Base-by-base conservation (phyloP, 1,139 yeast genomes). In the Magnusiomyces ingens region DNA sequence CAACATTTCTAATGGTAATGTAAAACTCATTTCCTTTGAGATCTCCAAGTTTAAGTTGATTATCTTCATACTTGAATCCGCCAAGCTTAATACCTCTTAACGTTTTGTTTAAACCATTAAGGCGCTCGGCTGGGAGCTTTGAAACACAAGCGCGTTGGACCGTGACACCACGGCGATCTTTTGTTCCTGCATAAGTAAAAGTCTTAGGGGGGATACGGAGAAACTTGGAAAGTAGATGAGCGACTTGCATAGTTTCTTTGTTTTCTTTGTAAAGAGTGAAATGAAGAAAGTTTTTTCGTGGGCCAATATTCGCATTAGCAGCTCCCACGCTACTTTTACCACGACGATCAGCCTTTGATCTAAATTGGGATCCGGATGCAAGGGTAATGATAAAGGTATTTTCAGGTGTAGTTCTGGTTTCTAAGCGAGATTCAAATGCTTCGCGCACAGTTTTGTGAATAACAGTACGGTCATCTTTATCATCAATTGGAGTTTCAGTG, bases 181-280 rank as follows among this genome's bases (percentile, higher is more conserved):
- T 93, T 3, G 99, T 94, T 19, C 99, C 99, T 0, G 98, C 95
- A 68, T 84, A 90, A 53, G 86, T 77, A 42, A 93, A 76, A 40
- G 75, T 68, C 61, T 84, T 85, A 6, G 85, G 75, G 17, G 91
- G 93, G 17, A 86, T 71, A 58, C 91, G 78, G 61, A 93, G 74
- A 59, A 87, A 78, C 64, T 85, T 85, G 43, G 93, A 74, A 48
- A 93, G 73, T 38, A 85, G 72, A 32, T 82, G 78, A 0, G 95
- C 94, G 8, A 88, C 91, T 69, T 93, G 98, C 97, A 93, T 90
- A 1, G 99, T 91, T 64, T 93, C 99, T 67, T 93, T 86, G 71
- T 94, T 94, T 66, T 93, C 97, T 68, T 93, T 93, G 73, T 86
- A 91, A 37, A 93, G 75, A 3, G 88, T 81, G 65, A 91, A 86